Evolutionary conservation across 2,329 filamentous ascomycete species (phyloP).

Genomic region (Diaporthe capsici): DNA sequence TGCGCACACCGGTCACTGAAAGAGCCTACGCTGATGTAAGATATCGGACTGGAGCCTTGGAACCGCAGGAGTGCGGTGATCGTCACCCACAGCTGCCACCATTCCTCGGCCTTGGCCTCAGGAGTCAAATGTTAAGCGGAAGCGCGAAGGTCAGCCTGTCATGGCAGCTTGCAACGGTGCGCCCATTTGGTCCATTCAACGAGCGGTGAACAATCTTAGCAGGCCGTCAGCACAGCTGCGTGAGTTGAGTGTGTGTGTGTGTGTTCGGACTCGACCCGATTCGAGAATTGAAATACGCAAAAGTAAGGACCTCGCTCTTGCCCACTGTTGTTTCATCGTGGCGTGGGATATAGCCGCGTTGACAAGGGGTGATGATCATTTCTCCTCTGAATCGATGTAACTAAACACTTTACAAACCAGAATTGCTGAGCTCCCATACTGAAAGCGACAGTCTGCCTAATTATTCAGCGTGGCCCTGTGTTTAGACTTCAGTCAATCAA

Average conservation of each 20-base stretch:
- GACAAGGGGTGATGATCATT: neutral
- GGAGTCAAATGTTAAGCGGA: too few species aligned
- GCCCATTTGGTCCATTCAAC: neutral
- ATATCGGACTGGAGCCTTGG: slow-evolving; percentile 2
- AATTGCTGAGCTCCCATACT: neutral
- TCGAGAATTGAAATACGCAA: neutral
- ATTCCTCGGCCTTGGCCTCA: neutral
- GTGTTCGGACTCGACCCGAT: neutral
- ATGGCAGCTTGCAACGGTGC: neutral
- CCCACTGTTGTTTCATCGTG: neutral
- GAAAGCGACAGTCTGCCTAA: neutral
- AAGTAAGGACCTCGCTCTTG: neutral
- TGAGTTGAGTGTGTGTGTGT: neutral
- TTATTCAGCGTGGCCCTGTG: neutral
- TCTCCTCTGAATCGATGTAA: neutral
- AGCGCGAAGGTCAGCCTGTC: neutral
- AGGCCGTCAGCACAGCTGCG: slow-evolving; percentile 3
- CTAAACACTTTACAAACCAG: neutral
- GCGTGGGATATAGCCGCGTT: slow-evolving; percentile 7
- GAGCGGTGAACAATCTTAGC: slow-evolving; percentile 8
- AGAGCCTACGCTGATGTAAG: slow-evolving; percentile 9
- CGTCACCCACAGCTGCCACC: neutral
- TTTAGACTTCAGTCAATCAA: neutral
- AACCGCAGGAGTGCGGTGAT: neutral
- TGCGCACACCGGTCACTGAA: neutral